These are phyloP conservation scores for Hymenoscyphus occultus DNA, from an alignment of 2,329 filamentous ascomycete genomes.

Conservation along the genomic window DNA sequence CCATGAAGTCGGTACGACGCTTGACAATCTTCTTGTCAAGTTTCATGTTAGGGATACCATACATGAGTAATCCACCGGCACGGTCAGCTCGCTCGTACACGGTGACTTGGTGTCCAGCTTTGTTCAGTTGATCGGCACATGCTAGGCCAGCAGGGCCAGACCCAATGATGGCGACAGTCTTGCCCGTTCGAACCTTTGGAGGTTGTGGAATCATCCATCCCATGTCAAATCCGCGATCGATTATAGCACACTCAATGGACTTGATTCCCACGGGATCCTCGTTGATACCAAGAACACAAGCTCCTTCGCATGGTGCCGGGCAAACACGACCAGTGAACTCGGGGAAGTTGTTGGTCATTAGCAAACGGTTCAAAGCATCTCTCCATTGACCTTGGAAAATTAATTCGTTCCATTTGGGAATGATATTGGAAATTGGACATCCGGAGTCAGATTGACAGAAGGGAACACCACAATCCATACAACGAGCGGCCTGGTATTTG, in stretches of 20 bases:
- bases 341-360: slow-evolving; percentile 98
- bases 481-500: slow-evolving; percentile 93
- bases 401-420: slow-evolving; percentile 93
- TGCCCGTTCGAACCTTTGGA: slow-evolving; percentile 78
- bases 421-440: slow-evolving; percentile 95
- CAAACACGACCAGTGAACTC: slow-evolving; percentile 97
- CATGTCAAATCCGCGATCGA: slow-evolving; percentile 95
- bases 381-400: slow-evolving; percentile 74
- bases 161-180: slow-evolving; percentile 84
- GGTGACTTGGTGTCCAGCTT: slow-evolving; percentile 81
- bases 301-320: slow-evolving; percentile 92
- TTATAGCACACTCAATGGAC: slow-evolving; percentile 96
- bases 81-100: slow-evolving; percentile 93
- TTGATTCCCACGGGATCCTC: slow-evolving; percentile 98
- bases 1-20: slow-evolving; percentile 93
- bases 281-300: slow-evolving; percentile 93
- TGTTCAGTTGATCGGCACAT: slow-evolving; percentile 89
- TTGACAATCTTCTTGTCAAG: slow-evolving; percentile 97
- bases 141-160: slow-evolving; percentile 91
- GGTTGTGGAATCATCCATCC: slow-evolving; percentile 91
- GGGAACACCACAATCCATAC: slow-evolving; percentile 98
- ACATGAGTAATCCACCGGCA: slow-evolving; percentile 90
- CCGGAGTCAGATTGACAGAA: slow-evolving; percentile 97
- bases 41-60: slow-evolving; percentile 99
- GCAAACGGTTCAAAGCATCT: slow-evolving; percentile 83